Evolutionary conservation across 306 rosid species (phyloP).

Genomic region (Heteromeles arbutifolia): DNA sequence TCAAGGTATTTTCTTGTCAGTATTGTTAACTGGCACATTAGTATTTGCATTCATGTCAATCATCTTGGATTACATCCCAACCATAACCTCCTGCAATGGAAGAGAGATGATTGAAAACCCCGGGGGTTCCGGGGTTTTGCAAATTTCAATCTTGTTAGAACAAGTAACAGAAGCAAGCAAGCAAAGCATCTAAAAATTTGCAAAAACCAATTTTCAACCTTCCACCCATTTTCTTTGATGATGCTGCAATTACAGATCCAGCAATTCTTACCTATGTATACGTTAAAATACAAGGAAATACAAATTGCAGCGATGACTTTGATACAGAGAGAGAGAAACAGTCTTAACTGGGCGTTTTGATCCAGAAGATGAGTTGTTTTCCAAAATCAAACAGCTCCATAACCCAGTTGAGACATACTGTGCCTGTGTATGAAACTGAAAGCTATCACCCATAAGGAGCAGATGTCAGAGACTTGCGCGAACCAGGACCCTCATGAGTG

Average conservation of each 20-base stretch:
- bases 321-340: slow-evolving; percentile 26
- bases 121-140: neutral
- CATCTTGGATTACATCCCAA: neutral
- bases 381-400: slow-evolving; percentile 33
- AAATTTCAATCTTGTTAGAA: slow-evolving; percentile 4
- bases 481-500: slow-evolving; percentile 36
- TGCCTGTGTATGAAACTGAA: neutral
- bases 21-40: neutral
- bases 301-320: slow-evolving; percentile 38
- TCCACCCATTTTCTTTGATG: slow-evolving; percentile 29
- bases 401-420: neutral
- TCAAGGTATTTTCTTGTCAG: neutral
- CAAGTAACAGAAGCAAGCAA: slow-evolving; percentile 11
- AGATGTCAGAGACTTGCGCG: slow-evolving; percentile 44
- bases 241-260: slow-evolving; percentile 48
- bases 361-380: slow-evolving; percentile 30
- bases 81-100: neutral
- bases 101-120: neutral
- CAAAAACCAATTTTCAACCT: slow-evolving; percentile 32
- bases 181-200: slow-evolving; percentile 7
- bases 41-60: neutral
- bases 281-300: slow-evolving; percentile 46
- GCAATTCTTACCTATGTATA: slow-evolving; percentile 41
- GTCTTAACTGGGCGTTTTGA: slow-evolving; percentile 12
- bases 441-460: slow-evolving; percentile 41